These are phyloP conservation scores for Cercophora scortea DNA, from an alignment of 495 filamentous ascomycete species.

Conservation along the genomic window DNA sequence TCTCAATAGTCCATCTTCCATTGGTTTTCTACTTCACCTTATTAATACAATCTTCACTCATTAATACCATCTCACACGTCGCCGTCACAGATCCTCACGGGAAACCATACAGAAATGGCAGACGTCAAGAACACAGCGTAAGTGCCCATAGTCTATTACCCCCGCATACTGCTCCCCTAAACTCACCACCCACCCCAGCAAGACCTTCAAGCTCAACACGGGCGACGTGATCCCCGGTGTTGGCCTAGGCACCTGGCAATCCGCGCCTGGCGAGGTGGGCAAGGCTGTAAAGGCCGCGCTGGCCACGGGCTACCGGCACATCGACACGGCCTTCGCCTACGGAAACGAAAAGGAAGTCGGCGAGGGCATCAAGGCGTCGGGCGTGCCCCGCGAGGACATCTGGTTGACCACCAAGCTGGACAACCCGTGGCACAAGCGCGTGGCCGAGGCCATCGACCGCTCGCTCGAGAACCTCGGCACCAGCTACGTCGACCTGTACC, in stretches of 20 bases:
- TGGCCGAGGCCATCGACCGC: slow-evolving; percentile 56
- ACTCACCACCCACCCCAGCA: slow-evolving; percentile 20
- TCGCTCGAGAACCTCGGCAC: slow-evolving; percentile 63
- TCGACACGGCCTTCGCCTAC: slow-evolving; percentile 68
- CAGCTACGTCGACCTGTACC: slow-evolving; percentile 78
- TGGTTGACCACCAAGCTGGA: slow-evolving; percentile 86
- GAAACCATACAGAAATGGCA: slow-evolving; percentile 17
- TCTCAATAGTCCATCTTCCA: too few species aligned
- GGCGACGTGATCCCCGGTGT: slow-evolving; percentile 72
- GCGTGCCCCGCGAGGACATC: slow-evolving; percentile 72
- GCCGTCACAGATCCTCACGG: too few species aligned
- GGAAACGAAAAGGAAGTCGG: slow-evolving; percentile 81
- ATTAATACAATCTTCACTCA: background rate
- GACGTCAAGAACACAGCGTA: slow-evolving; percentile 28
- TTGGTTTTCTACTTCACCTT: background rate
- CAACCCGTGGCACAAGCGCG: slow-evolving; percentile 68
- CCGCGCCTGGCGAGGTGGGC: slow-evolving; percentile 33
- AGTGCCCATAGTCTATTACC: background rate
- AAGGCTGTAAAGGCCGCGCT: slow-evolving; percentile 69
- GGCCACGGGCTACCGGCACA: slow-evolving; percentile 54
- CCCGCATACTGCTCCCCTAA: background rate
- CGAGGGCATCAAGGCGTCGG: slow-evolving; percentile 68
- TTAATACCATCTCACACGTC: too few species aligned
- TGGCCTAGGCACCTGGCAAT: slow-evolving; percentile 83
- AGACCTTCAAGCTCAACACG: slow-evolving; percentile 71